Percentiles rank a stretch among this genome's conserved stretches.
These are phyloP conservation scores for Periconia sp. DNA, from an alignment of 2,329 filamentous ascomycete genomes.

Conservation along the genomic window DNA sequence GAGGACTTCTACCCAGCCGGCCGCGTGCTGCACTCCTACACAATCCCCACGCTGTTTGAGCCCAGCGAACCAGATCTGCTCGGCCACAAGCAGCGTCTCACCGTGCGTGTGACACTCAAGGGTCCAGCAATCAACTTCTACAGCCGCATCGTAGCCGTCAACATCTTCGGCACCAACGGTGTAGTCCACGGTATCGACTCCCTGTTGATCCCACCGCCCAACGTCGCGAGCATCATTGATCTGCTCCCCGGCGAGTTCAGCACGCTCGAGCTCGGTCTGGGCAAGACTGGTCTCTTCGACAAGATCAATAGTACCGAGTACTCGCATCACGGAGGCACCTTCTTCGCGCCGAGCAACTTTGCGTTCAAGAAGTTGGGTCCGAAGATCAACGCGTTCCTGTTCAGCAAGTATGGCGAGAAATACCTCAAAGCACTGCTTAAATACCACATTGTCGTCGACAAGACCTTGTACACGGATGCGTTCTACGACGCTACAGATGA, in stretches of 20 bases:
- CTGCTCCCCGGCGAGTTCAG: constrained; percentile 72
- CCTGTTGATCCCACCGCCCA: constrained; percentile 75
- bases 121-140: constrained; percentile 78
- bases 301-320: constrained; percentile 55
- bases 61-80: constrained; percentile 63
- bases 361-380: constrained; percentile 78
- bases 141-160: constrained; percentile 66
- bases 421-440: constrained; percentile 77
- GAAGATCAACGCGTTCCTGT: constrained; percentile 79
- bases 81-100: constrained; percentile 66
- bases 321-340: constrained; percentile 64
- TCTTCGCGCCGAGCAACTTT: constrained; percentile 79
- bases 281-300: constrained; percentile 71
- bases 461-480: constrained; percentile 81
- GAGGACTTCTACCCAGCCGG: constrained; percentile 67
- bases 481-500: constrained; percentile 61
- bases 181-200: constrained; percentile 76
- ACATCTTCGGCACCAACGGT: constrained; percentile 77
- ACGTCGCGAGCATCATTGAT: constrained; percentile 64
- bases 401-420: constrained; percentile 71
- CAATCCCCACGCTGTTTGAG: constrained; percentile 69
- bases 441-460: constrained; percentile 75
- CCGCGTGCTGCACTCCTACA: constrained; percentile 69
- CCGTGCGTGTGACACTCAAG: constrained; percentile 63
- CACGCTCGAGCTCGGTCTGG: constrained; percentile 73